Base-by-base conservation (phyloP, 805 yeast genomes). In the Spathaspora sp. region DNA sequence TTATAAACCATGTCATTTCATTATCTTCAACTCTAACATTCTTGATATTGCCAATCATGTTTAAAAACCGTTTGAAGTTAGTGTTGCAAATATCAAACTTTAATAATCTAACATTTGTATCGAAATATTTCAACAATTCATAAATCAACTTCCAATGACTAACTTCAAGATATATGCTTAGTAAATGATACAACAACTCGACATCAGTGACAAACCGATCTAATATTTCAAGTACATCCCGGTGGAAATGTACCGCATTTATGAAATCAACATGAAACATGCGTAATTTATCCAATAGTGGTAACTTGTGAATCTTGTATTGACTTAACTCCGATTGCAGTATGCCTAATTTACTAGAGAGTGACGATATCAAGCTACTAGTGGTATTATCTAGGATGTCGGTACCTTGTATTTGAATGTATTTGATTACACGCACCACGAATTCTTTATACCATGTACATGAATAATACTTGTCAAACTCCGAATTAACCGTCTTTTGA, bases 61-160 rank as follows among this genome's bases (percentile, higher is more conserved):
- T 19, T 18, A 52, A 32, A 42, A 49, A 52, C 18, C 14, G 19
- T 5, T 17, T 23, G 14, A 52, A 46, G 14, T 28, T 45, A 3
- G 5, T 52, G 5, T 49, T 47, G 18, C 61, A 35, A 0, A 65
- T 51, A 10, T 55, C 48, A n/a, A 71, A 53, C 28, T 62, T 54
- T n/a, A 19, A 47, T 56, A 66, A 2, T 35, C 17, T 14, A 50
- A 44, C 14, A 69, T 32, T 23, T 60, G 56, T 2, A 9, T 17
- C 39, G 32, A 61, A 49, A 55, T 57, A 67, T 2, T 56, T 58
- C 45, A 72, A 51, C 16, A 71, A 50, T 18, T 53, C 47, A n/a
- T 58, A 54, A 7, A 69, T 28, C 20, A 62, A 63, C 35, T 58
- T 58, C 77, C 78, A 73, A 39, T 63, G 60, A 19, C 57, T 59